A percentile compares a stretch with the other conserved stretches of the same genome.
Evolutionary conservation across 352 stramenopile genomes (phyloP).

Genomic region (Bremia lactucae): DNA sequence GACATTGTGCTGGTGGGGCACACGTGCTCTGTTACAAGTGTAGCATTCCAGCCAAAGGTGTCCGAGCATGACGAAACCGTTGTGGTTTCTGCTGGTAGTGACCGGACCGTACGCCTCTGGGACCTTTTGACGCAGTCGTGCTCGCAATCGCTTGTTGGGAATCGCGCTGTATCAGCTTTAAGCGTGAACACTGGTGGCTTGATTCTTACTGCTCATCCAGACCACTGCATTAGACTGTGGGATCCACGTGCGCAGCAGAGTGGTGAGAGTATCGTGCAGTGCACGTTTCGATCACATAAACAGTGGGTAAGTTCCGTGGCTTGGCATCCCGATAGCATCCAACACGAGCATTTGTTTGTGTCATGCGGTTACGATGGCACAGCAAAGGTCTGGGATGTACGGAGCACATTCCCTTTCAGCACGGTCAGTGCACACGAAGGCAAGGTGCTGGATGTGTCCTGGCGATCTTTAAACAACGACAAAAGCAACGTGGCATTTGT

Average conservation of each 20-base stretch:
- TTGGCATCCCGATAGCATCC: conserved; percentile 40
- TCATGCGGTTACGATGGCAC: conserved; percentile 68
- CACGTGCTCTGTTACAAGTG: conserved; percentile 66
- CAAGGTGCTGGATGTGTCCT: conserved; percentile 58
- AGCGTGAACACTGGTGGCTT: conserved; percentile 53
- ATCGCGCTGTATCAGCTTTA: conserved; percentile 61
- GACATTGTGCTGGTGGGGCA: conserved; percentile 69
- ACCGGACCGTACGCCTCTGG: conserved; percentile 72
- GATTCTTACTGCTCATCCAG: conserved; percentile 70
- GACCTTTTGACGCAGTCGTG: conserved; percentile 64
- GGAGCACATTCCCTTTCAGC: conserved; percentile 65
- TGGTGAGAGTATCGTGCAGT: conserved; percentile 65
- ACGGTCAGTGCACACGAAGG: conserved; percentile 64
- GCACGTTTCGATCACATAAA: conserved; percentile 77
- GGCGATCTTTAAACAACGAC: no score
- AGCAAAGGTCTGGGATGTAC: conserved; percentile 76
- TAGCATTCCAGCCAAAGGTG: conserved; percentile 52
- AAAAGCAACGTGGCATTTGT: no score
- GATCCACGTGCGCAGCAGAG: conserved; percentile 58
- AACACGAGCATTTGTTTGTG: conserved; percentile 52
- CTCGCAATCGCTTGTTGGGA: conserved; percentile 63
- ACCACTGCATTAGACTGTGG: conserved; percentile 77
- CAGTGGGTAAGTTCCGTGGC: conserved; percentile 72
- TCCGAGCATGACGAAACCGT: conserved; percentile 34
- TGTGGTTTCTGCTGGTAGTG: conserved; percentile 53